A percentile compares a stretch with the other conserved stretches of the same genome.
These are phyloP conservation scores for Suhomyces taliae DNA, from an alignment of 1,139 yeast species.

Conservation along the genomic window DNA sequence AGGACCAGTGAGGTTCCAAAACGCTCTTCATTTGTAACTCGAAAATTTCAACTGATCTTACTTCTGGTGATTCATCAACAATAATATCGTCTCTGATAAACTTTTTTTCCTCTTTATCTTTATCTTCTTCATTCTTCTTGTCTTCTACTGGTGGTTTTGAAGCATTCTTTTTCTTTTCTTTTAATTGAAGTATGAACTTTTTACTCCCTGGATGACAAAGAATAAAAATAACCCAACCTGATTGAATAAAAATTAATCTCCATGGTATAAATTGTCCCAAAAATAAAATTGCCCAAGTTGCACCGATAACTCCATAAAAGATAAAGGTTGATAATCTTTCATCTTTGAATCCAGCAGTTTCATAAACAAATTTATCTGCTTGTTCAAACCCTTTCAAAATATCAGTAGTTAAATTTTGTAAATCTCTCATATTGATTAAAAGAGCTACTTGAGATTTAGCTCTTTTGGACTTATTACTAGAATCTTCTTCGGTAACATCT, in stretches of 20 bases:
- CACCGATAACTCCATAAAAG: conserved; percentile 38
- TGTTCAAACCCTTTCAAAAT: conserved; percentile 52
- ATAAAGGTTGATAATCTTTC: conserved; percentile 66
- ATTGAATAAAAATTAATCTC: conserved; percentile 53
- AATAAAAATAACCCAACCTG: conserved; percentile 54
- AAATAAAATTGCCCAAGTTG: conserved; percentile 39
- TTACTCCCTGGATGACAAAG: conserved; percentile 60
- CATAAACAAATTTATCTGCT: conserved; percentile 56
- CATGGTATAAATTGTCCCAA: conserved; percentile 65
- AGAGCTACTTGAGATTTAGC: conserved; percentile 44
- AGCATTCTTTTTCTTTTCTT: conserved; percentile 2
- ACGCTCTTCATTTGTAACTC: conserved; percentile 71
- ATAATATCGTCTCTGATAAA: conserved; percentile 53
- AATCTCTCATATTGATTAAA: conserved; percentile 55
- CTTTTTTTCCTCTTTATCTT: conserved; percentile 19
- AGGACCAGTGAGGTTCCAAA: conserved; percentile 57
- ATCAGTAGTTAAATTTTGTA: conserved; percentile 63
- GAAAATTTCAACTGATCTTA: conserved; percentile 65
- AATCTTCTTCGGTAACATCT: conserved; percentile 12
- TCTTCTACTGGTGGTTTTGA: not conserved
- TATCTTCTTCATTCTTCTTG: not conserved
- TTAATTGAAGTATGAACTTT: conserved; percentile 25
- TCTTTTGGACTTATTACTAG: conserved; percentile 22
- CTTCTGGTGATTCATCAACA: conserved; percentile 68
- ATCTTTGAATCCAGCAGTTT: conserved; percentile 71